Base-by-base conservation (phyloP, 1,284 basidiomycete genomes). In the Melampsora occidentalis region DNA sequence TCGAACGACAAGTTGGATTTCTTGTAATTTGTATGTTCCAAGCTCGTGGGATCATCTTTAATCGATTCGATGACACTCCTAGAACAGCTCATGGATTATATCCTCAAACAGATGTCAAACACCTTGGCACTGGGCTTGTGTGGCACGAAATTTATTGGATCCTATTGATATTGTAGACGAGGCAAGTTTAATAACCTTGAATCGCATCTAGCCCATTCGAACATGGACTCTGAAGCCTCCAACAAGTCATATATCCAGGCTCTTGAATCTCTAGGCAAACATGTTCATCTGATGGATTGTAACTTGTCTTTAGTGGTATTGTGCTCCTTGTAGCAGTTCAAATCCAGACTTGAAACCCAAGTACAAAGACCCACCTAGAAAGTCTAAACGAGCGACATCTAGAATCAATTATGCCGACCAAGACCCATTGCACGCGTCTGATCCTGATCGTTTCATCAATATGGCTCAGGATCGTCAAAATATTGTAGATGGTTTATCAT, bases 51-150 rank as follows among this genome's bases (percentile, higher is more conserved):
- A 42, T 42, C 42, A 42, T 42, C 12, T 14, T 42, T 42, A 42
- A 42, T 42, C 42, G 42, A 42, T 42, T 10, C 42, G 42, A 42
- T 42, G 42, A 12, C 42, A 42, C 2, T 42, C 42, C 12, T 42
- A 12, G 42, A 42, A 42, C 42, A 42, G 42, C 42, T 42, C 42
- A 42, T 42, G 42, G 42, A 42, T 42, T 14, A 42, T 42, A 42
- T 42, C 42, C 42, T 42, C 42, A 42, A 42, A 42, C 57, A 70
- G 68, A 70, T 71, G 70, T 61, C 48, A 46, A 16, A 62, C 70
- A 62, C n/a, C 59, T 39, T 71, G 57, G 57, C 70, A 71, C 63
- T 71, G 70, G 70, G 49, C 70, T 39, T 71, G 70, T 63, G 70
- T 71, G n/a, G 62, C 57, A 22, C 39, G 49, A 22, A 62, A 71